These are phyloP conservation scores for Erysimum cheiranthoides DNA, from an alignment of 345 rosid species.

Conservation along the genomic window DNA sequence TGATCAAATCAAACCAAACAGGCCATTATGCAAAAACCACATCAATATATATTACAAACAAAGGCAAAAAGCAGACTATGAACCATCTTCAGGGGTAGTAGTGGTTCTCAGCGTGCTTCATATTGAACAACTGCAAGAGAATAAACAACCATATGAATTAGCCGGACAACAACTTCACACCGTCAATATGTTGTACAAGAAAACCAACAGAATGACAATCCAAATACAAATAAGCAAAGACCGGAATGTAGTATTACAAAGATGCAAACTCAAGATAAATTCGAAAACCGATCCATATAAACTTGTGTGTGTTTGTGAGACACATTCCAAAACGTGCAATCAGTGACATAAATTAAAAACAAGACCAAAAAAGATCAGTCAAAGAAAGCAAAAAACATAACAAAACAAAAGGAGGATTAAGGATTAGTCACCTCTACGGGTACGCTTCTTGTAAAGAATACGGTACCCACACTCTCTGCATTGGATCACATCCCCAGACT, in stretches of 20 bases:
- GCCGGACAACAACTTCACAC: background rate
- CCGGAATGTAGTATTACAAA: background rate
- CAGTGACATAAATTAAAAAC: background rate
- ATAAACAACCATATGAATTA: conserved; percentile 2
- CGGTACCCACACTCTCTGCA: conserved; percentile 94
- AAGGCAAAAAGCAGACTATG: background rate
- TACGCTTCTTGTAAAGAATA: conserved; percentile 92
- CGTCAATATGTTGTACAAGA: background rate
- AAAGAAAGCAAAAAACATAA: background rate
- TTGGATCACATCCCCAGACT: conserved; percentile 83
- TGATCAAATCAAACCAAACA: background rate
- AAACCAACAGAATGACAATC: background rate
- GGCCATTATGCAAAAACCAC: background rate
- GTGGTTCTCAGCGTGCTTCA: conserved; percentile 58
- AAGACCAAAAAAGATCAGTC: background rate
- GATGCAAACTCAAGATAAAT: background rate
- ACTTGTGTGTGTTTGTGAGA: background rate
- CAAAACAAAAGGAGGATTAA: background rate
- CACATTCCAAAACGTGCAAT: background rate
- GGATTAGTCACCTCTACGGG: conserved; percentile 65
- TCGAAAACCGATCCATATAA: background rate
- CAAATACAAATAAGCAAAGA: background rate
- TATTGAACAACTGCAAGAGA: conserved; percentile 67
- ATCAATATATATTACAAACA: background rate
- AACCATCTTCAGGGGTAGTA: background rate